Evolutionary conservation across 768 basidiomycete species (phyloP), one percentile per base, ranked within the genome.

Genomic region (Hypsizygus marmoreus): DNA sequence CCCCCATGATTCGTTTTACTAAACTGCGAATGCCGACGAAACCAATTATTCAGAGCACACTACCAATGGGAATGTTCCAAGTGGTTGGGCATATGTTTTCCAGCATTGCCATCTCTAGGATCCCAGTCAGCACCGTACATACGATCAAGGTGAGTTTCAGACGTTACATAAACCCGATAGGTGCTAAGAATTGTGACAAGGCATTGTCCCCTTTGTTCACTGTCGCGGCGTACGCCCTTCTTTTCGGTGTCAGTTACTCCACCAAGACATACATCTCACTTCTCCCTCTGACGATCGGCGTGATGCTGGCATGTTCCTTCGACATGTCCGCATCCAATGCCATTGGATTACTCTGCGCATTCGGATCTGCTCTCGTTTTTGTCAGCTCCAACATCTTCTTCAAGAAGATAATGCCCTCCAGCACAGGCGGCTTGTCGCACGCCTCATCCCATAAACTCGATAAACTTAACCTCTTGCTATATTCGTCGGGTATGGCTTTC

Each of bases 331-430:
- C 84, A 3, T 95, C 93, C 37, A 95, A 93, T 62, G 66, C 80
- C 14, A 69, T 87, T 20, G 97, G 97, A 10, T 69, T 99, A n/a
- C 71, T 97, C 20, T 97, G 91, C 65, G 95, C 97, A 3, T 94
- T 99, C 60, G 95, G 95, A 12, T 97, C 94, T 9, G 97, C 97
- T 23, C 70, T 99, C 47, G 85, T 99, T 54, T 98, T 99, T 64
- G 97, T 99, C 51, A 88, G 88, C 56, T 95, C 93, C 53, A 99
- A 99, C 68, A 98, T 99, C 58, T 97, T 95, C 67, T 97, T 95
- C 80, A 99, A 99, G 71, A 98, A 95, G 74, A 85, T 98, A 52
- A 87, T 99, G 80, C 97, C 97, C 2, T 75, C 79, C 6, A 75
- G 75, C 41, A 59, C 69, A 4, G 69, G 72, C 16, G 68, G 70